Conservation (phyloP, 495 filamentous ascomycete genomes). For the Arthonia radiata region DNA sequence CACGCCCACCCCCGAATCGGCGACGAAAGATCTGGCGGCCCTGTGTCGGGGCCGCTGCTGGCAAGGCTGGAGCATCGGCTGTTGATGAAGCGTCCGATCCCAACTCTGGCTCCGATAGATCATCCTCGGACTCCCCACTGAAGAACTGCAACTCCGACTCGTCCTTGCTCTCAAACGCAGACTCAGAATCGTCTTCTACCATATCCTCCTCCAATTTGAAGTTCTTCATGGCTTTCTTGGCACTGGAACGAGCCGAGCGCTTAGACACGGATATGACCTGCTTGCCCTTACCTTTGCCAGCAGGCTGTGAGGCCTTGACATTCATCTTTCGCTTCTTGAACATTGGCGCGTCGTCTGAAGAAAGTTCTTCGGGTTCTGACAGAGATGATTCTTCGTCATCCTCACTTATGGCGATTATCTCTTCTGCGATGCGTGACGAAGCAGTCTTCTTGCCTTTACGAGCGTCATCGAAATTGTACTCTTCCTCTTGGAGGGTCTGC, state of each 20-base stretch:
- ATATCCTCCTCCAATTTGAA: too few species aligned
- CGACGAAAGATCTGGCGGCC: too few species aligned
- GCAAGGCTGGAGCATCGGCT: conserved; percentile 9
- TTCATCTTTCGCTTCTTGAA: conserved; percentile 1
- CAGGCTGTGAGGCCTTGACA: too few species aligned
- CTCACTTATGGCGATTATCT: conserved; percentile 1
- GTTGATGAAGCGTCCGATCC: conserved; percentile 4
- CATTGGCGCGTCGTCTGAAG: conserved; percentile 1
- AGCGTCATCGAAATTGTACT: conserved; percentile 18
- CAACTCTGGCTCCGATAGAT: conserved; percentile 1
- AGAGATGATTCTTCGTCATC: conserved; percentile 1
- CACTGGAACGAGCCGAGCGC: conserved; percentile 2
- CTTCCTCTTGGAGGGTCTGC: conserved; percentile 32
- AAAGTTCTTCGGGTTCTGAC: conserved; percentile 3
- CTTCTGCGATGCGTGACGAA: conserved; percentile 2
- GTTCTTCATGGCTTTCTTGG: conserved; percentile 1
- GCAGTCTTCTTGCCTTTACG: conserved; percentile 1
- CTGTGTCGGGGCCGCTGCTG: too few species aligned
- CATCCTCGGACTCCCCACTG: not conserved
- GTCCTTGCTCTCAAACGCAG: too few species aligned
- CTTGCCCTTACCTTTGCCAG: too few species aligned
- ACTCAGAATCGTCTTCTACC: too few species aligned
- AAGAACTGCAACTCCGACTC: too few species aligned
- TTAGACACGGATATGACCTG: not conserved
- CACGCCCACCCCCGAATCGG: conserved; percentile 9